Base-by-base conservation (phyloP, 2,329 filamentous ascomycete species). In the Epichloe gansuensis region DNA sequence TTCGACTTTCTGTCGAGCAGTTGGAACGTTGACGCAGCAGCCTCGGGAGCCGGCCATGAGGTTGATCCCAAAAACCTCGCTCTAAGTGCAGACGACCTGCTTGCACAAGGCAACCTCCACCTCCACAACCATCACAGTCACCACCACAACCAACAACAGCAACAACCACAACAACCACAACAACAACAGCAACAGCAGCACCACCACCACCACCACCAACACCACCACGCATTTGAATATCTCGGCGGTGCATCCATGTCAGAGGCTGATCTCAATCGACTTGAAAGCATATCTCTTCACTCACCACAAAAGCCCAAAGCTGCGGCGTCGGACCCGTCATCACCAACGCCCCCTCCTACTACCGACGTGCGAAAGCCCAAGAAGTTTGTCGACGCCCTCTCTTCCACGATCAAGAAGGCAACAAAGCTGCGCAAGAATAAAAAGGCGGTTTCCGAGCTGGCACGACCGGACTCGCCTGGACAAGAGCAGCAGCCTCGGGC, bases 251-350 rank as follows among this genome's bases (percentile, higher is more conserved):
- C 62, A 25, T 72, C 70, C 53, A 71, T 75, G 61, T 74, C 72
- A 3, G 72, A 75, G 55, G 70, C 71, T 39, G 72, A 74, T 57
- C 63, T 75, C n/a, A 65, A 72, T 8, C 64, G 67, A 34, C 64
- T 75, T 3, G 71, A 74, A 56, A 69, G 69, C n/a, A 74, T 75
- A 55, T 71, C 71, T n/a, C 57, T 74, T 27, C 67, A 68, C 52
- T 69, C 67, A 8, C 66, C 68, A 23, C 63, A 65, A 51, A 61
- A 61, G 45, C 56, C 47, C 17, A 41, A 40, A 41, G 56, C 55
- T 48, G 59, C 62, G 46, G 56, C 47, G 15, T 66, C 63, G 27
- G 59, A 65, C 43, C 66, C 63, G 23, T 57, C 63, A 9, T 65
- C 64, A 45, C 65, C 65, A 31, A 63, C 63, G 25, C 65, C 64